These are phyloP conservation scores for Kurtzmaniella natalensis DNA, from an alignment of 1,139 yeast species.

Conservation along the genomic window DNA sequence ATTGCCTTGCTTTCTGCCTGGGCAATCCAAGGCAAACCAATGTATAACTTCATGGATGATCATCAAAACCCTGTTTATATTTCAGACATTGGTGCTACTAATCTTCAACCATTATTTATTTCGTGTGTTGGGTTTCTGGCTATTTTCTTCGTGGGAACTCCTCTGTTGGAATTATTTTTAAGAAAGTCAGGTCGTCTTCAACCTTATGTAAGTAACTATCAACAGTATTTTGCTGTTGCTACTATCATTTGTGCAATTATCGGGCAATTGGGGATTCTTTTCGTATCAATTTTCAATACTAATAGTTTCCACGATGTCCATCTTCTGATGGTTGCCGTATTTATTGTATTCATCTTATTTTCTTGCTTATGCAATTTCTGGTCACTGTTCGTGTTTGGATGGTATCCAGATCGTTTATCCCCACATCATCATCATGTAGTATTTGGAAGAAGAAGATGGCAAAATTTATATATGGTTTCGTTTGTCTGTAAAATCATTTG, in stretches of 20 bases:
- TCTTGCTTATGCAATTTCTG: slow-evolving; percentile 59
- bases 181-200: slow-evolving; percentile 51
- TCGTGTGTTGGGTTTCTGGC: slow-evolving; percentile 80
- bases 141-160: slow-evolving; percentile 64
- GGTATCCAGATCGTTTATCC: slow-evolving; percentile 33
- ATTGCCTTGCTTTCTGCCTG: slow-evolving; percentile 42
- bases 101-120: slow-evolving; percentile 77
- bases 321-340: slow-evolving; percentile 64
- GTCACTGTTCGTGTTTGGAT: slow-evolving; percentile 61
- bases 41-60: slow-evolving; percentile 51
- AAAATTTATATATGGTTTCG: slow-evolving; percentile 46
- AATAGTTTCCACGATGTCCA: slow-evolving; percentile 58
- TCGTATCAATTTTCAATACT: slow-evolving; percentile 75
- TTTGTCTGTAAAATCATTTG: slow-evolving; percentile 56
- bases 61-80: slow-evolving; percentile 62
- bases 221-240: slow-evolving; percentile 44
- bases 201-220: slow-evolving; percentile 46
- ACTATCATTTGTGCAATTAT: slow-evolving; percentile 52
- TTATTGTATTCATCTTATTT: slow-evolving; percentile 66
- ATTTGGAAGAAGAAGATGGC: slow-evolving; percentile 35
- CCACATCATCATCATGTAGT: slow-evolving; percentile 40
- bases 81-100: slow-evolving; percentile 83
- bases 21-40: slow-evolving; percentile 78
- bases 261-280: slow-evolving; percentile 74
- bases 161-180: slow-evolving; percentile 53